These are phyloP conservation scores for Citrus sinensis DNA, from an alignment of 345 rosid genomes.

Conservation along the genomic window DVS_A1.0 CM039165.1:36551501-36552000, in stretches of 20 bases:
- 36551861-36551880: background rate
- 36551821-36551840: background rate
- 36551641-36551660: too few relatives aligned
- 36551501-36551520: conserved; percentile 55
- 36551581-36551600: background rate
- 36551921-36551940: background rate
- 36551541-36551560: conserved; percentile 2
- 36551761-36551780: background rate
- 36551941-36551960: background rate
- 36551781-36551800: background rate
- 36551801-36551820: background rate
- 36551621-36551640: too few relatives aligned
- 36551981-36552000: background rate
- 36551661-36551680: background rate
- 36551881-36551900: background rate
- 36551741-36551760: background rate
- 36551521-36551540: conserved; percentile 34
- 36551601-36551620: too few relatives aligned
- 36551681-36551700: background rate
- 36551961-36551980: background rate
- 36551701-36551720: background rate
- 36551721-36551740: background rate
- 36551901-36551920: background rate
- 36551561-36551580: background rate
- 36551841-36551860: background rate